These are phyloP conservation scores for Lippia alba DNA, from an alignment of 305 asterid genomes.

Conservation along the genomic window DNA sequence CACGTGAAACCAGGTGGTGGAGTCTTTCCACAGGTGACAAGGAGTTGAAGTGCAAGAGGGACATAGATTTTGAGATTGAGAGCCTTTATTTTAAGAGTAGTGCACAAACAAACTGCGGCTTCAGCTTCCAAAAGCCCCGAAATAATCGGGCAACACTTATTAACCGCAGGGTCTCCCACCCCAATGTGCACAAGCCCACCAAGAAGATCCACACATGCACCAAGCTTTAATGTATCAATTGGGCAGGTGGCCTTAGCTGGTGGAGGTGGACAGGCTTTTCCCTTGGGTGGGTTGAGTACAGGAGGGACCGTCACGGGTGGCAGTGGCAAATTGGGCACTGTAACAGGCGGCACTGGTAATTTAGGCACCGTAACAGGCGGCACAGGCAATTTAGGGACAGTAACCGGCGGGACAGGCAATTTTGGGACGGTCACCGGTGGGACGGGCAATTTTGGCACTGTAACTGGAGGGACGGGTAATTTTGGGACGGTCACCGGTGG, in stretches of 20 bases:
- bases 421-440: constrained; percentile 40
- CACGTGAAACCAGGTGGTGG: constrained; percentile 92
- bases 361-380: constrained; percentile 39
- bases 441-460: constrained; percentile 33
- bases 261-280: constrained; percentile 45
- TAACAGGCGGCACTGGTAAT: constrained; percentile 35
- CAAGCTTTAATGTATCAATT: constrained; percentile 71
- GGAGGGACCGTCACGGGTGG: constrained; percentile 31
- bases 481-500: constrained; percentile 28
- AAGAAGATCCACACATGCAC: constrained; percentile 79
- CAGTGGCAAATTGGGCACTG: not conserved
- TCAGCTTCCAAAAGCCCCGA: constrained; percentile 68
- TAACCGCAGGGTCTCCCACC: constrained; percentile 71
- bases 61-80: constrained; percentile 60
- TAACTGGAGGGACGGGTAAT: constrained; percentile 31
- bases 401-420: not conserved
- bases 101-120: constrained; percentile 84
- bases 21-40: constrained; percentile 71
- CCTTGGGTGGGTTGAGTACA: constrained; percentile 25
- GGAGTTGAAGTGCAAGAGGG: constrained; percentile 79
- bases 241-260: constrained; percentile 55
- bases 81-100: constrained; percentile 66
- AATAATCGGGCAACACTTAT: constrained; percentile 76
- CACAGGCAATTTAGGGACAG: not conserved
- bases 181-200: constrained; percentile 74